Evolutionary conservation across 257 asterid species (phyloP).

Genomic region (Leptodermis oblonga): DNA sequence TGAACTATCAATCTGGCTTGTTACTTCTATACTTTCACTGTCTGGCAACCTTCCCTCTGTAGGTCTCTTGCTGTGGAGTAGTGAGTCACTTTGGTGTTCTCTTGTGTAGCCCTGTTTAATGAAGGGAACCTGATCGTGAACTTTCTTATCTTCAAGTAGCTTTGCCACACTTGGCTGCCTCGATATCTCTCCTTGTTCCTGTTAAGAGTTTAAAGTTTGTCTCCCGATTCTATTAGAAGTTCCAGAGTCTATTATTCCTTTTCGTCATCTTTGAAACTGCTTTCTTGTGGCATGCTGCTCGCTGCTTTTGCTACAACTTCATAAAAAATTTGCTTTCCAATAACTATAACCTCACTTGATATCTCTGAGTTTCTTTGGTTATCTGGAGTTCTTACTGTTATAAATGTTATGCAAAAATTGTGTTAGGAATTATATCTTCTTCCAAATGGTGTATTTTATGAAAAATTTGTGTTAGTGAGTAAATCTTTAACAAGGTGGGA

Average conservation of each 20-base stretch:
- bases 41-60: too few relatives aligned
- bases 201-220: constrained; percentile 15
- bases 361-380: too few relatives aligned
- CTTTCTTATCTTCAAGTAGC: constrained; percentile 14
- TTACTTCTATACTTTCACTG: too few relatives aligned
- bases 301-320: constrained; percentile 12
- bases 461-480: too few relatives aligned
- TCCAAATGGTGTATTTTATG: too few relatives aligned
- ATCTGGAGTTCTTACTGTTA: too few relatives aligned
- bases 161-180: background rate
- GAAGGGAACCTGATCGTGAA: background rate
- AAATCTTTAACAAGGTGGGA: too few relatives aligned
- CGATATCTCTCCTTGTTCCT: constrained; percentile 32
- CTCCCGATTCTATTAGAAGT: constrained; percentile 1
- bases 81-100: constrained; percentile 1
- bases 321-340: too few relatives aligned
- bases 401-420: too few relatives aligned
- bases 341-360: too few relatives aligned
- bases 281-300: constrained; percentile 11
- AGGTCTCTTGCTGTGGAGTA: background rate
- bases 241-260: constrained; percentile 1
- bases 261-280: constrained; percentile 7
- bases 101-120: background rate
- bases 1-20: too few relatives aligned
- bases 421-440: too few relatives aligned